A percentile compares a stretch with the other conserved stretches of the same genome.
Evolutionary conservation across 768 basidiomycete genomes (phyloP).

Genomic region (Lactarius indigo): DNA sequence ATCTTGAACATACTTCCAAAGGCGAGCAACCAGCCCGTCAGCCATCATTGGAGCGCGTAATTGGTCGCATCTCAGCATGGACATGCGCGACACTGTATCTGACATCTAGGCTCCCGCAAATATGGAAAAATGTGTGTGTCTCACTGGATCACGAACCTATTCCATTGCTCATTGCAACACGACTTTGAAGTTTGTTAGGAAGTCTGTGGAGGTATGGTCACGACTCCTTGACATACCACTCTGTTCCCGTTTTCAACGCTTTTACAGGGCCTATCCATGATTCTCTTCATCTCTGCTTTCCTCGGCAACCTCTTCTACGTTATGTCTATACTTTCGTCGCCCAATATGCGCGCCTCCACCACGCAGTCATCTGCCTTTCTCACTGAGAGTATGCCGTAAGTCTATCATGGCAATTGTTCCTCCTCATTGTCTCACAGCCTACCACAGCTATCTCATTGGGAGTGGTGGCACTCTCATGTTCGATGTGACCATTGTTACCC

Average conservation of each 20-base stretch:
- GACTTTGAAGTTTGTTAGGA: constrained; percentile 64
- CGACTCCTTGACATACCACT: neutral
- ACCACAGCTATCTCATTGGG: constrained; percentile 80
- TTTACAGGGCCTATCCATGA: constrained; percentile 82
- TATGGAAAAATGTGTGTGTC: constrained; percentile 93
- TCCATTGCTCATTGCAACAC: constrained; percentile 1
- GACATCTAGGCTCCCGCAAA: constrained; percentile 92
- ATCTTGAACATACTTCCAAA: neutral
- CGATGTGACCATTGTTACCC: constrained; percentile 86
- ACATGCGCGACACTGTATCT: constrained; percentile 89
- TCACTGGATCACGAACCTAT: neutral
- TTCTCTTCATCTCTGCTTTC: constrained; percentile 91
- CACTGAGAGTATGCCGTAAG: constrained; percentile 81
- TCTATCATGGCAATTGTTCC: constrained; percentile 22
- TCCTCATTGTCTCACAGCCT: neutral
- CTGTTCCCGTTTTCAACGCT: constrained; percentile 6
- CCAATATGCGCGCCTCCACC: constrained; percentile 53
- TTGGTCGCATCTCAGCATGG: constrained; percentile 95
- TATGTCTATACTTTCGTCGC: constrained; percentile 79
- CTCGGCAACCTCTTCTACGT: constrained; percentile 94
- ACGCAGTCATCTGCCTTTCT: constrained; percentile 64
- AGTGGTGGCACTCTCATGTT: constrained; percentile 92
- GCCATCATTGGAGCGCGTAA: constrained; percentile 49
- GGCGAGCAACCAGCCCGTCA: constrained; percentile 27
- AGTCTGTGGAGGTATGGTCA: constrained; percentile 74